Conservation (phyloP, 768 basidiomycete species). For the Pulveroboletus sp. region DNA sequence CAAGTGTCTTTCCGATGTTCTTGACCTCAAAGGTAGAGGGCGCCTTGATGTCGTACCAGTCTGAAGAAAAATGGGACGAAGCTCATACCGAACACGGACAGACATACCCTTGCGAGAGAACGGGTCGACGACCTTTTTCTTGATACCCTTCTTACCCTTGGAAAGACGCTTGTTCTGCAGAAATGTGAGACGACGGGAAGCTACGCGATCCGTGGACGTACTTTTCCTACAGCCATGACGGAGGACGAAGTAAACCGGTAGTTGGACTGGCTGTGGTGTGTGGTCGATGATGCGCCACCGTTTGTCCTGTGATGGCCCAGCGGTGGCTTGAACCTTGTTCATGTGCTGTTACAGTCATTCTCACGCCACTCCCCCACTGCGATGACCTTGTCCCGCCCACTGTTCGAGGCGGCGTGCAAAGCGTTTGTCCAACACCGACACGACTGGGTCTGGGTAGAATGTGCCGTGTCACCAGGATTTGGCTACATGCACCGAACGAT, state of each 20-base stretch:
- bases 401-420: constrained; percentile 60
- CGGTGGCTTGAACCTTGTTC: constrained; percentile 61
- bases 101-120: constrained; percentile 94
- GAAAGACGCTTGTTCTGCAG: constrained; percentile 93
- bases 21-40: constrained; percentile 95
- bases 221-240: constrained; percentile 89
- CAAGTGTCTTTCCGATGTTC: constrained; percentile 97
- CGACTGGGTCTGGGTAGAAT: constrained; percentile 63
- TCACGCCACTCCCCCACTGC: constrained; percentile 33
- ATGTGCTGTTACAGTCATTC: constrained; percentile 37
- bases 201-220: constrained; percentile 29
- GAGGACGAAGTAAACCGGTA: constrained; percentile 40
- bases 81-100: background rate
- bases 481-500: constrained; percentile 46
- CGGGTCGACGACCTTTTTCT: constrained; percentile 99
- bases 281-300: constrained; percentile 10
- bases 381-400: constrained; percentile 42
- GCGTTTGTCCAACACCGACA: constrained; percentile 39
- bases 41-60: constrained; percentile 99
- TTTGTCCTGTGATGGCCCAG: constrained; percentile 5
- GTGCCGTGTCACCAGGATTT: constrained; percentile 41
- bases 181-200: constrained; percentile 1
- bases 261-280: constrained; percentile 45
- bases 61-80: constrained; percentile 37
- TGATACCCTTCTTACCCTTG: constrained; percentile 98